These are phyloP conservation scores for Ophiostoma perfectum DNA, from an alignment of 2,329 filamentous ascomycete genomes.

Conservation along the genomic window DNA sequence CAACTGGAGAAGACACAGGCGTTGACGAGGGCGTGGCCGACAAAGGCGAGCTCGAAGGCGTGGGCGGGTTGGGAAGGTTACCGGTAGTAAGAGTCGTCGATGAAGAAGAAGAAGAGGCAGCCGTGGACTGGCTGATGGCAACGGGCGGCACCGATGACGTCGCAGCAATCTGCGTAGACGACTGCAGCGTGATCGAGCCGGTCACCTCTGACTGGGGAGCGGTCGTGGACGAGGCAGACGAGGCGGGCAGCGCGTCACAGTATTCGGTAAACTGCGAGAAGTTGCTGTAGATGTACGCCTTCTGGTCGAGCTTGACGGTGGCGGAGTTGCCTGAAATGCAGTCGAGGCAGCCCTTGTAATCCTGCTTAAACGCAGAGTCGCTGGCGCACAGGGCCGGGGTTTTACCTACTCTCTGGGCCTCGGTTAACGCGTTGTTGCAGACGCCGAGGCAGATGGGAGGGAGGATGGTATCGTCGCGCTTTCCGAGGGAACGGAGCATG, in stretches of 20 bases:
- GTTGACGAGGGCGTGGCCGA: not conserved
- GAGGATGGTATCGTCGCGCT: constrained; percentile 38
- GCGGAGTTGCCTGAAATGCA: constrained; percentile 38
- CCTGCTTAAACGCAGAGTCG: constrained; percentile 39
- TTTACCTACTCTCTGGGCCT: constrained; percentile 47
- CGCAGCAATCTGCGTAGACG: constrained; percentile 22
- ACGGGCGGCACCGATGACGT: constrained; percentile 12
- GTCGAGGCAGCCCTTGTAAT: constrained; percentile 36
- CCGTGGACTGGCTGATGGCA: not conserved
- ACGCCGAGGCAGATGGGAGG: constrained; percentile 47
- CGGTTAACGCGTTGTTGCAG: constrained; percentile 48
- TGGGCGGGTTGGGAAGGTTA: not conserved
- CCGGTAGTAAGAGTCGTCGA: not conserved
- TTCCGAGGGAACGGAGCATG: constrained; percentile 29
- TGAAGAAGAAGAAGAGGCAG: not conserved
- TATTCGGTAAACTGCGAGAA: constrained; percentile 45
- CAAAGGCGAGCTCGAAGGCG: not conserved
- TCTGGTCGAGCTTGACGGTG: constrained; percentile 30
- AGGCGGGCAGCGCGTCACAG: constrained; percentile 34
- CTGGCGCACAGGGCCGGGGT: constrained; percentile 40
- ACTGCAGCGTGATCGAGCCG: constrained; percentile 14
- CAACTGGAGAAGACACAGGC: not conserved
- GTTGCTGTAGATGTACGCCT: constrained; percentile 35
- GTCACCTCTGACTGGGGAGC: constrained; percentile 16
- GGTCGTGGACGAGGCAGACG: not conserved